Base-by-base conservation (phyloP, 768 basidiomycete species). In the Suillus luteus region DNA sequence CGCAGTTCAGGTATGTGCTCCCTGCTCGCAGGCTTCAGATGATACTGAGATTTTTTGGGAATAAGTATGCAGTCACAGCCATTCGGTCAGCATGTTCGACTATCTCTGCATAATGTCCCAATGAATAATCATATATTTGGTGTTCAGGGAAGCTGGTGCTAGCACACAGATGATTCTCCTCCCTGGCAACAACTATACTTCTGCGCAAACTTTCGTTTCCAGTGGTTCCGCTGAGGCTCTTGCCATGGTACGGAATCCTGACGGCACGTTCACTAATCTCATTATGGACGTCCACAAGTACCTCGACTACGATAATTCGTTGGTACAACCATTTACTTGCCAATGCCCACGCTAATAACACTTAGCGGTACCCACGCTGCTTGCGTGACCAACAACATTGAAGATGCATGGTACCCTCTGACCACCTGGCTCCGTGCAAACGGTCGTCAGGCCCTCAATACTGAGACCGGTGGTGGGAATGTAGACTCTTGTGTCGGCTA, bases 261-360 rank as follows among this genome's bases (percentile, higher is more conserved):
- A 85, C 64, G 81, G 83, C 2, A 77, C 73, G n/a, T 77, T 63
- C 15, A 79, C 73, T 27, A 77, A 78, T 67, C 78, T 87, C 46
- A 74, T 88, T 63, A 82, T 88, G 67, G 87, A 88, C 67, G 85
- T 86, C 2, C 86, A 88, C 79, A 83, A 86, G 69, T 87, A 87
- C 74, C 80, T 85, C 58, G 86, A 88, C 71, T 76, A 70, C 19
- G 84, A 86, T 66, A 83, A 81, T 69, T 84, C 79, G 62, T 82
- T 71, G 72, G 79, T 62, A 22, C 62, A 74, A 75, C 59, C 43
- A 70, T 69, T 55, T 33, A 57, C 35, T 60, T 31, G 12, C 51
- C 37, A 52, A 7, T 24, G 27, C 55, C 12, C 19, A 59, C 0
- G 52, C 44, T 65, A n/a, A 57, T 15, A 9, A 9, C 46, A 10